These are phyloP conservation scores for Solanum paucissectum DNA, from an alignment of 257 asterid genomes.

Conservation along the genomic window DNA sequence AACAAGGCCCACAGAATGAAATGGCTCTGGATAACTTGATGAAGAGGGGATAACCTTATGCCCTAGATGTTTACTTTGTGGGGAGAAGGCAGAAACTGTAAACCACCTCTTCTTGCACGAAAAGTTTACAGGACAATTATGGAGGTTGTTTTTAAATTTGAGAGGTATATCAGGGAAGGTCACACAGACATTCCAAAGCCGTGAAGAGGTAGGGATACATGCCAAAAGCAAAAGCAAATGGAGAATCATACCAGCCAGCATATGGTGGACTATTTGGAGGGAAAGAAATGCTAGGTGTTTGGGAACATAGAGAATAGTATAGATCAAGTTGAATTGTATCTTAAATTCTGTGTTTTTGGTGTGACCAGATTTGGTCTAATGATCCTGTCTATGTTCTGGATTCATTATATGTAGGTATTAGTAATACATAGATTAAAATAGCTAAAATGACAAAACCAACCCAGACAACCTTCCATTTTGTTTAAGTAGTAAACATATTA, in stretches of 20 bases:
- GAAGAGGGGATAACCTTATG: not conserved
- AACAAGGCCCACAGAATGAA: not conserved
- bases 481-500: not conserved
- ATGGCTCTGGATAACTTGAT: not conserved
- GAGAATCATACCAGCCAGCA: not conserved
- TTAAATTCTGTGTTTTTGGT: not conserved
- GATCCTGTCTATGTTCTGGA: not conserved
- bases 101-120: not conserved
- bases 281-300: not conserved
- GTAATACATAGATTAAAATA: not conserved
- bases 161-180: not conserved
- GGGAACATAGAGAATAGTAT: not conserved
- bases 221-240: not conserved
- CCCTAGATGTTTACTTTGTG: not conserved
- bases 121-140: not conserved
- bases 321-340: not conserved
- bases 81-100: not conserved
- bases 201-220: not conserved
- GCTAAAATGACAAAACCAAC: not conserved
- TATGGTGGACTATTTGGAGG: not conserved
- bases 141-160: not conserved
- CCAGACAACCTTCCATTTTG: not conserved
- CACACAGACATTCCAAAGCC: not conserved
- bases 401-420: not conserved
- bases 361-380: not conserved